Percentiles rank a stretch among this genome's conserved stretches.
phyloP scores from a whole-genome alignment of 768 basidiomycete species.

The Sporobolomyces phaffii region DNA sequence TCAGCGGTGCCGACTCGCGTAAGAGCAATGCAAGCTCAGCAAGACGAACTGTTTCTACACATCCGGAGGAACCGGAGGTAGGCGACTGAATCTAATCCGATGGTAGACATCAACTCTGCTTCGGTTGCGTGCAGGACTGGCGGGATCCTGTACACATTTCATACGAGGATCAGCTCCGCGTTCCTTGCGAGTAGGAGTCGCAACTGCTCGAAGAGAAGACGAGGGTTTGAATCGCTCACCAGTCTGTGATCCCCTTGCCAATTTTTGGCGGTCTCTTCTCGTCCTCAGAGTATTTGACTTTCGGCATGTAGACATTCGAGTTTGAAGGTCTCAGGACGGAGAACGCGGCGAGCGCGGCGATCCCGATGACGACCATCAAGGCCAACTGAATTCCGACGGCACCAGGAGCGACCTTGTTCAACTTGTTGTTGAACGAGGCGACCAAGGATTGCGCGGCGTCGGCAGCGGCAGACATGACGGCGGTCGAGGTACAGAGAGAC shows the following conservation, averaged over 20 bases:
- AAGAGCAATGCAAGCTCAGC: background rate
- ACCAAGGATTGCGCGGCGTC: constrained; percentile 11
- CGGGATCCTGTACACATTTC: constrained; percentile 26
- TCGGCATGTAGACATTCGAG: constrained; percentile 42
- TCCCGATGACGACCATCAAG: constrained; percentile 28
- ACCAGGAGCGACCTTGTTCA: constrained; percentile 14
- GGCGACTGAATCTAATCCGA: constrained; percentile 87
- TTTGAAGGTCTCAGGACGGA: constrained; percentile 82
- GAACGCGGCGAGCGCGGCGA: constrained; percentile 53
- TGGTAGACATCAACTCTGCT: constrained; percentile 53
- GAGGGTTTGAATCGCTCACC: constrained; percentile 48
- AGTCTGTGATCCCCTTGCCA: constrained; percentile 74
- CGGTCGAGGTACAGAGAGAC: too few species aligned
- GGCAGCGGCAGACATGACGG: background rate
- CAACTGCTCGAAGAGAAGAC: too few species aligned
- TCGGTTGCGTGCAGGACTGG: constrained; percentile 38
- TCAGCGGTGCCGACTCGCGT: background rate
- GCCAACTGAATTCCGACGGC: constrained; percentile 36
- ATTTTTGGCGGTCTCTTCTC: constrained; percentile 56
- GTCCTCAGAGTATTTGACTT: constrained; percentile 44
- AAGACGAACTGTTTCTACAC: constrained; percentile 36
- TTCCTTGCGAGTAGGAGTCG: too few species aligned
- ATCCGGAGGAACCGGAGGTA: constrained; percentile 88
- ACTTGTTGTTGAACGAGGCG: constrained; percentile 13
- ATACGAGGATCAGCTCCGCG: too few species aligned